Evolutionary conservation across 2,329 filamentous ascomycete species (phyloP), one percentile per base, ranked within the genome.

Genomic region (Sarocladiaceae sp.): DNA sequence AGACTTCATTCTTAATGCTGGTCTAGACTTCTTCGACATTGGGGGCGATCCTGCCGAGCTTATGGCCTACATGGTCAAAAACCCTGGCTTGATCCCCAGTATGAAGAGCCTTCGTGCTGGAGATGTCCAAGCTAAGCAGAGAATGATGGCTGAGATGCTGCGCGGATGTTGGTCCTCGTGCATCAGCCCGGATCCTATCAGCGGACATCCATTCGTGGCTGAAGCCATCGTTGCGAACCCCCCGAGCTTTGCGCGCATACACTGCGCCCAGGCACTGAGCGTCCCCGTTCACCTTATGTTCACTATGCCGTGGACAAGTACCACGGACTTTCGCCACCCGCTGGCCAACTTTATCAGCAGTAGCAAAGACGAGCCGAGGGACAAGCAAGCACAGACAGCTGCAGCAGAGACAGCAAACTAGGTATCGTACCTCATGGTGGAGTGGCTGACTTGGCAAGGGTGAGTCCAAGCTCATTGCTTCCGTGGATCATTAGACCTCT

Each of bases 401-500:
- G 31, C 6, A 33, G 4, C 10, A 19, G 33, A 18, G 13, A 20
- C 18, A 2, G 74, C 82, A 2, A 87, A 88, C 51, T 86, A 82
- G 51, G 72, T 87, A 9, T 83, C 80, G 0, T 88, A 88, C 53
- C 74, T 76, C 1, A 67, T 88, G 32, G 80, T 88, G 1, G 85
- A 88, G 47, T 81, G 86, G 72, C 71, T 88, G 64, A 84, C 84
- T 10, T 88, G 84, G 84, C 83, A 88, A 61, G 84, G 84, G 54
- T 55, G 47, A 46, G 51, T 21, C 12, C 11, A 15, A 7, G 13
- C 26, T n/a, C n/a, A n/a, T n/a, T n/a, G n/a, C n/a, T n/a, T n/a
- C n/a, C n/a, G n/a, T n/a, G n/a, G n/a, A n/a, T n/a, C n/a, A n/a
- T n/a, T n/a, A n/a, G n/a, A n/a, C n/a, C n/a, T n/a, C n/a, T n/a